Evolutionary conservation across 2,329 filamentous ascomycete genomes (phyloP).

Genomic region (Metarhizium humberi): DNA sequence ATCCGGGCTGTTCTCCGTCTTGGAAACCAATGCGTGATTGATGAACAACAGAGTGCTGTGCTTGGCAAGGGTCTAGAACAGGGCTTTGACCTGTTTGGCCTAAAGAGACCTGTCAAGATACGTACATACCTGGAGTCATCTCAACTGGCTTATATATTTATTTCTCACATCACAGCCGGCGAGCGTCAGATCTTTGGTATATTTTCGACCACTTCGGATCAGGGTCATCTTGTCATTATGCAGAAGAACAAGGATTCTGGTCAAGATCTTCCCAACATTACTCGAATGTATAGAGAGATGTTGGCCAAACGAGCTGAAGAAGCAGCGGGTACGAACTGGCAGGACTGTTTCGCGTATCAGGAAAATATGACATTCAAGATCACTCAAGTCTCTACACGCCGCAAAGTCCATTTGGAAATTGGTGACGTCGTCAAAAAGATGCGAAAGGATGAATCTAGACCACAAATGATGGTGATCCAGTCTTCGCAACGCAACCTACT

Average conservation of each 20-base stretch:
- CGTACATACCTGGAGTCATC: slow-evolving; percentile 65
- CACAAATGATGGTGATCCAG: slow-evolving; percentile 80
- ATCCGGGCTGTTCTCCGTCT: slow-evolving; percentile 81
- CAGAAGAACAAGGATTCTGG: slow-evolving; percentile 68
- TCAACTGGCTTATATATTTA: slow-evolving; percentile 73
- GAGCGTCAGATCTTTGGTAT: slow-evolving; percentile 90
- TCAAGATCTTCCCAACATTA: slow-evolving; percentile 82
- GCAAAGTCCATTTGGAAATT: slow-evolving; percentile 83
- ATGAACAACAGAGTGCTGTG: slow-evolving; percentile 81
- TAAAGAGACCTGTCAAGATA: slow-evolving; percentile 58
- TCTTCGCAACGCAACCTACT: slow-evolving; percentile 76
- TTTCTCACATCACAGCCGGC: slow-evolving; percentile 86
- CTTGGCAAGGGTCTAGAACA: slow-evolving; percentile 87
- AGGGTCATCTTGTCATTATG: slow-evolving; percentile 82
- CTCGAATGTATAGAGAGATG: slow-evolving; percentile 77
- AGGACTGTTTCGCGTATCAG: slow-evolving; percentile 79
- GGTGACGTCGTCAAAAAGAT: slow-evolving; percentile 84
- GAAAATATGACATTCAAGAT: slow-evolving; percentile 78
- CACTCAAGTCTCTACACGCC: slow-evolving; percentile 77
- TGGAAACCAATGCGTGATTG: slow-evolving; percentile 86
- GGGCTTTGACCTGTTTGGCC: slow-evolving; percentile 76
- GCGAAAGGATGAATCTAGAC: slow-evolving; percentile 71
- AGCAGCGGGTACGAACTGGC: slow-evolving; percentile 60
- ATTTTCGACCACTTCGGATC: slow-evolving; percentile 72
- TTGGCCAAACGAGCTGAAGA: slow-evolving; percentile 58